Evolutionary conservation across 2,329 filamentous ascomycete genomes (phyloP).

Genomic region (Colletotrichum lini): DNA sequence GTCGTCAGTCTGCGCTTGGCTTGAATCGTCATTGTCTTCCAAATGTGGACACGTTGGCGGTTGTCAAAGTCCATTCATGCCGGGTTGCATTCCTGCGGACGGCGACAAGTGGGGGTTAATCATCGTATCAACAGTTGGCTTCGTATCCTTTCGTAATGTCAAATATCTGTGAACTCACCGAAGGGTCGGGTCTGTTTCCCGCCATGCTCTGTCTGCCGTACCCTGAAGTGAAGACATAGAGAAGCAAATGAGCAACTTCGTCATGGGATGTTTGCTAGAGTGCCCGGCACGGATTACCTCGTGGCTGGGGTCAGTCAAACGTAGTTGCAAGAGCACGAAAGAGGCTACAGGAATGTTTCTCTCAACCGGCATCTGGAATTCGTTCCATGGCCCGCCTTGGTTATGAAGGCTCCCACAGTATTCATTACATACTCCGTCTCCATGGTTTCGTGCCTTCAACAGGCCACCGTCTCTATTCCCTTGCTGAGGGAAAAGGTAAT

Average conservation of each 20-base stretch:
- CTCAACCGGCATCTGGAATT: slow-evolving; percentile 16
- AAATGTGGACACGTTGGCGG: not conserved
- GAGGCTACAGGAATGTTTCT: not conserved
- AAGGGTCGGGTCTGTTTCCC: not conserved
- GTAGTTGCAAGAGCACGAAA: not conserved
- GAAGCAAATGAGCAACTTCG: not conserved
- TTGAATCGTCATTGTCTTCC: not conserved
- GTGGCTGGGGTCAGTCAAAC: not conserved
- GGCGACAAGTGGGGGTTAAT: not conserved
- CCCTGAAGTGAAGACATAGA: not conserved
- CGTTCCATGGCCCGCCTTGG: not conserved
- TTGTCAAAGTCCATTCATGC: too few species aligned
- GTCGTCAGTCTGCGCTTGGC: not conserved
- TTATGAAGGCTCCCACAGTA: not conserved
- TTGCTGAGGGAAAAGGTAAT: not conserved
- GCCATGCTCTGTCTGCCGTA: not conserved
- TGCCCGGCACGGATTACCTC: too few species aligned
- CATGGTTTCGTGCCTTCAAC: not conserved
- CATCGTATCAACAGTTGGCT: not conserved
- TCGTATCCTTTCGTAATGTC: not conserved
- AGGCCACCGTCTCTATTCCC: slow-evolving; percentile 7
- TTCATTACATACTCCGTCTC: slow-evolving; percentile 28
- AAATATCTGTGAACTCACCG: not conserved
- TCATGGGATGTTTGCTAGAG: not conserved
- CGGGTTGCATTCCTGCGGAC: too few species aligned